Conservation (phyloP, 2,329 filamentous ascomycete genomes). For the Bipolaris cookei region DNA sequence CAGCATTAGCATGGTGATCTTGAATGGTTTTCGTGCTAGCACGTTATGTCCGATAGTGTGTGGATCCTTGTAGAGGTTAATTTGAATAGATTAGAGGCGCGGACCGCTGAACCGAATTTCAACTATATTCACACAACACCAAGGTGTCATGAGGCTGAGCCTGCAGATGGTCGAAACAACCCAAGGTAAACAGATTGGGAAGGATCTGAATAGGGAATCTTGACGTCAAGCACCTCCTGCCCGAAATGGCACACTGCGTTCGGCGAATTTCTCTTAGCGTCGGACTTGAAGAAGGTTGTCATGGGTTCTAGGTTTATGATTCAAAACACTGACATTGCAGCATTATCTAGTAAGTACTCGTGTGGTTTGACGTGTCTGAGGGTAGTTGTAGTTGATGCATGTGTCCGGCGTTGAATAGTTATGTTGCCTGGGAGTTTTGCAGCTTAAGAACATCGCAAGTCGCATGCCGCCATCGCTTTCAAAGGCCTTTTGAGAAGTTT, state of each 20-base stretch:
- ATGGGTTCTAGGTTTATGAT: neutral
- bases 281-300: neutral
- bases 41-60: conserved; percentile 10
- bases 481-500: neutral
- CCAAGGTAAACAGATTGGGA: neutral
- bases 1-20: conserved; percentile 3
- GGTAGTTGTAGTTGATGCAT: neutral
- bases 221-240: neutral
- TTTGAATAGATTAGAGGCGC: conserved; percentile 21
- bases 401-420: neutral
- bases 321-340: neutral
- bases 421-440: neutral
- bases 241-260: neutral
- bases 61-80: conserved; percentile 10
- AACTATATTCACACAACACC: conserved; percentile 1
- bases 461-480: neutral
- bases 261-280: neutral
- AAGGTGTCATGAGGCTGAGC: conserved; percentile 1
- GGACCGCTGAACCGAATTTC: conserved; percentile 20
- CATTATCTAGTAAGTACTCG: neutral
- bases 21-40: conserved; percentile 1
- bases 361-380: neutral
- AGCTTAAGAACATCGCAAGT: neutral
- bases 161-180: conserved; percentile 4
- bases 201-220: neutral